These are phyloP conservation scores for Vaccinium darrowii DNA, from an alignment of 148 eudicot genomes.

Conservation along the genomic window DNA sequence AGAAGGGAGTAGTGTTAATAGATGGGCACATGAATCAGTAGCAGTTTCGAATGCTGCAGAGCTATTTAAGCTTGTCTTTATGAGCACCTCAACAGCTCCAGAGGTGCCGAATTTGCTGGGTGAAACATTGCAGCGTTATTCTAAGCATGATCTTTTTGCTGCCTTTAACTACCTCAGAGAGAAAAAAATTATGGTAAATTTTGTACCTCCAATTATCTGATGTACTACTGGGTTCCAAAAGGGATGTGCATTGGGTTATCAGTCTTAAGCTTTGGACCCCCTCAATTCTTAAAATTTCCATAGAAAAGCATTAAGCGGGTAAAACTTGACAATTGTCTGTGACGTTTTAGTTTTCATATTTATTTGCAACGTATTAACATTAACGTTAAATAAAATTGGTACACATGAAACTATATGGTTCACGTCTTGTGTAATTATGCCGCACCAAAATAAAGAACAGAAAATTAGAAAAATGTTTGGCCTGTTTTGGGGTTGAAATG, in stretches of 20 bases:
- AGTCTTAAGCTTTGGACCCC: not conserved
- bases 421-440: not conserved
- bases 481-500: not conserved
- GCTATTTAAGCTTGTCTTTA: conserved; percentile 87
- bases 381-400: not conserved
- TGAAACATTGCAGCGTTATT: conserved; percentile 79
- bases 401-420: not conserved
- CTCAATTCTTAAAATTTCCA: not conserved
- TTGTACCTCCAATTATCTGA: conserved; percentile 12
- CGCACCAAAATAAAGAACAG: not conserved
- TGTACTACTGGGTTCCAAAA: not conserved
- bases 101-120: conserved; percentile 77
- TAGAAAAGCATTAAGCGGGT: not conserved
- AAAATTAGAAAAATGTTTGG: not conserved
- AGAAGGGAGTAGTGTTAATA: conserved; percentile 35
- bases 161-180: conserved; percentile 90
- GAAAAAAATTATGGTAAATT: conserved; percentile 76
- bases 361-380: not conserved
- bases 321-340: not conserved
- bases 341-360: not conserved
- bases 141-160: conserved; percentile 91
- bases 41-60: conserved; percentile 90
- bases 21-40: conserved; percentile 53
- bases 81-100: conserved; percentile 63
- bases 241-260: not conserved